These are phyloP conservation scores for Aspergillus indologenus DNA, from an alignment of 495 filamentous ascomycete genomes.

Conservation along the genomic window DNA sequence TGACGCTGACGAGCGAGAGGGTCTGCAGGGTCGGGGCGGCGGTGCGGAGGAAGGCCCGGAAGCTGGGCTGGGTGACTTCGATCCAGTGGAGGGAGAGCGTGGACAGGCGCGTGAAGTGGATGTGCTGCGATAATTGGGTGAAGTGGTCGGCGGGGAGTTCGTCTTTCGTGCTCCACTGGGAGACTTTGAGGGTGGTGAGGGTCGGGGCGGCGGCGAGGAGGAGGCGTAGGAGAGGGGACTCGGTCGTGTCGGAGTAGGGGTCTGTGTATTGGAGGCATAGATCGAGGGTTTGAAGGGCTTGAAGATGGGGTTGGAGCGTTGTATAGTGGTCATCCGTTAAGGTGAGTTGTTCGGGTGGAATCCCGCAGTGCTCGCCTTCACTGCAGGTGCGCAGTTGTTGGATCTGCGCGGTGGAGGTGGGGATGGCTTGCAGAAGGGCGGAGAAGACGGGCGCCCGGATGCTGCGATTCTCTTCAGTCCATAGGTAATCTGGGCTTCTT, in stretches of 20 bases:
- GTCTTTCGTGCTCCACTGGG: not conserved
- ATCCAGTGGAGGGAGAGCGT: not conserved
- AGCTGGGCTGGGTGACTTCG: not conserved
- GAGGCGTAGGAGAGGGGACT: not conserved
- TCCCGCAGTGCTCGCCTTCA: not conserved
- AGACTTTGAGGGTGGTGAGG: not conserved
- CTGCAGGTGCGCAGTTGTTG: not conserved
- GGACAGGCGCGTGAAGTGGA: not conserved
- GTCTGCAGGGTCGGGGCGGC: not conserved
- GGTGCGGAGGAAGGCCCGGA: not conserved
- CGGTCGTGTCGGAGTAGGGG: no score
- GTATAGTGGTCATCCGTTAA: not conserved
- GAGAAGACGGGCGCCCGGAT: not conserved
- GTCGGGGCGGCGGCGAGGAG: not conserved
- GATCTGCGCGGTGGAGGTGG: not conserved
- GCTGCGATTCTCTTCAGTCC: not conserved
- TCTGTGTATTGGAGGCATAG: not conserved
- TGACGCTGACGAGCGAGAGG: not conserved
- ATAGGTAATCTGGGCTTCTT: not conserved
- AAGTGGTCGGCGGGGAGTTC: not conserved
- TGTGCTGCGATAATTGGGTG: not conserved
- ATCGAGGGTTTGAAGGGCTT: not conserved
- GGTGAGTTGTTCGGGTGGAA: not conserved
- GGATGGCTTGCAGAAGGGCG: not conserved
- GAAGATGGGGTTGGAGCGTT: not conserved